Conservation (phyloP, 2,329 filamentous ascomycete genomes). For the Aspergillus intermedius region DNA sequence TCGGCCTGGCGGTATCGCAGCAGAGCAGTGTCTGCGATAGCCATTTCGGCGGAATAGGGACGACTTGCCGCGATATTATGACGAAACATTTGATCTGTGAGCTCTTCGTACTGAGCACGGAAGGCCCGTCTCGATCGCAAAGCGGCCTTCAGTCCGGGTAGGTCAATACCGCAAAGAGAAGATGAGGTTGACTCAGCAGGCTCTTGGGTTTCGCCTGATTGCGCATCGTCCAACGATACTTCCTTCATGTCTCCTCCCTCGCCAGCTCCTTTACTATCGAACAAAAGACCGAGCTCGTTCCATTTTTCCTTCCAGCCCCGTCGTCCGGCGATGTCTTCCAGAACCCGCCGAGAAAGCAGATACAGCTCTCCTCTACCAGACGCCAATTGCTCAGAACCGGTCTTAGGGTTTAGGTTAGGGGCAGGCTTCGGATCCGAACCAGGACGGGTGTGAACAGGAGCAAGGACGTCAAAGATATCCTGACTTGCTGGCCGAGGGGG, state of each 20-base stretch:
- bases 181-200: slow-evolving; percentile 15
- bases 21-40: slow-evolving; percentile 77
- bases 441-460: slow-evolving; percentile 32
- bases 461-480: slow-evolving; percentile 24
- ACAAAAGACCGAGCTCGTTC: slow-evolving; percentile 49
- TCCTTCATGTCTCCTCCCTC: slow-evolving; percentile 25
- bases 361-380: slow-evolving; percentile 77
- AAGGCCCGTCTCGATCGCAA: slow-evolving; percentile 59
- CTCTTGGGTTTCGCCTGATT: slow-evolving; percentile 10
- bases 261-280: slow-evolving; percentile 24
- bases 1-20: slow-evolving; percentile 73
- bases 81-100: slow-evolving; percentile 78
- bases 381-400: slow-evolving; percentile 73
- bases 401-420: slow-evolving; percentile 41
- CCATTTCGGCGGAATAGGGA: slow-evolving; percentile 66
- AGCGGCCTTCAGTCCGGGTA: slow-evolving; percentile 54
- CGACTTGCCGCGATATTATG: slow-evolving; percentile 77
- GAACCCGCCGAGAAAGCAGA: slow-evolving; percentile 68
- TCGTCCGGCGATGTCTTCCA: slow-evolving; percentile 66
- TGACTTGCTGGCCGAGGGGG: slow-evolving; percentile 21
- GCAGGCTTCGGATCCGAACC: slow-evolving; percentile 36
- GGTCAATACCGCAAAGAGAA: slow-evolving; percentile 44
- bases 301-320: slow-evolving; percentile 73
- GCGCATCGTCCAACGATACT: slow-evolving; percentile 28
- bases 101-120: slow-evolving; percentile 60